Percentiles rank a stretch among this genome's conserved stretches.
Evolutionary conservation across 108 stramenopile species (phyloP).

Genomic region (Schizochytrium sp.): DNA sequence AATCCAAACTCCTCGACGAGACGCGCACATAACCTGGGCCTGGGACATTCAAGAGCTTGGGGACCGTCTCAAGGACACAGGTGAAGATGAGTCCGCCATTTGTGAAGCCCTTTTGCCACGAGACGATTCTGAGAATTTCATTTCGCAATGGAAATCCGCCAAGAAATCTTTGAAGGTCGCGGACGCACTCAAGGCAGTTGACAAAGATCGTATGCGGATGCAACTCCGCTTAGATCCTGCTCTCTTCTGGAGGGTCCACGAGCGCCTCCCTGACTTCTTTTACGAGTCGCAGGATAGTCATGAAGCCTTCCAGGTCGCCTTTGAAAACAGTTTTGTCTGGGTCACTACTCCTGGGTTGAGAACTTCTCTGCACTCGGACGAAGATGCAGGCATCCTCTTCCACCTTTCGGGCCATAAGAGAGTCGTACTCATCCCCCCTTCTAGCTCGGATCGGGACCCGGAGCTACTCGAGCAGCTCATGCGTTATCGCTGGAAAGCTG

Average conservation of each 20-base stretch:
- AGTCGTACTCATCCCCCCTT: slow-evolving; percentile 22
- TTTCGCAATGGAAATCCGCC: slow-evolving; percentile 39
- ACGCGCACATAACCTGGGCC: slow-evolving; percentile 10
- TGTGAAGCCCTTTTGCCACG: slow-evolving; percentile 12
- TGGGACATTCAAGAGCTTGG: slow-evolving; percentile 25
- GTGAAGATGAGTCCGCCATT: not conserved
- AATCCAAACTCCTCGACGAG: not conserved
- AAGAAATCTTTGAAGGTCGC: not conserved
- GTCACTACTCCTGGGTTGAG: slow-evolving; percentile 28
- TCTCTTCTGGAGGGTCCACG: slow-evolving; percentile 49
- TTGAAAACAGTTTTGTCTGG: slow-evolving; percentile 60
- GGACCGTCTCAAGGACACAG: not conserved
- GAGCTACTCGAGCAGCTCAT: slow-evolving; percentile 23
- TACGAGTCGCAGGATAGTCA: not conserved
- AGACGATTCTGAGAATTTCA: not conserved
- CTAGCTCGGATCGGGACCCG: slow-evolving; percentile 2
- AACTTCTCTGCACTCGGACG: slow-evolving; percentile 48
- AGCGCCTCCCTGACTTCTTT: slow-evolving; percentile 1
- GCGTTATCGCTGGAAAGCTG: not conserved
- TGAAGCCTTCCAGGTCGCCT: not conserved
- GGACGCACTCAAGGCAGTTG: not conserved
- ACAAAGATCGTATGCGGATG: not conserved
- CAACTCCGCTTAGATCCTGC: slow-evolving; percentile 34
- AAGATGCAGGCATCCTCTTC: slow-evolving; percentile 50
- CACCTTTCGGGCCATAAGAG: slow-evolving; percentile 40